These are phyloP conservation scores for Aspergillus pseudoglaucus DNA, from an alignment of 2,329 filamentous ascomycete genomes.

Conservation along the genomic window DNA sequence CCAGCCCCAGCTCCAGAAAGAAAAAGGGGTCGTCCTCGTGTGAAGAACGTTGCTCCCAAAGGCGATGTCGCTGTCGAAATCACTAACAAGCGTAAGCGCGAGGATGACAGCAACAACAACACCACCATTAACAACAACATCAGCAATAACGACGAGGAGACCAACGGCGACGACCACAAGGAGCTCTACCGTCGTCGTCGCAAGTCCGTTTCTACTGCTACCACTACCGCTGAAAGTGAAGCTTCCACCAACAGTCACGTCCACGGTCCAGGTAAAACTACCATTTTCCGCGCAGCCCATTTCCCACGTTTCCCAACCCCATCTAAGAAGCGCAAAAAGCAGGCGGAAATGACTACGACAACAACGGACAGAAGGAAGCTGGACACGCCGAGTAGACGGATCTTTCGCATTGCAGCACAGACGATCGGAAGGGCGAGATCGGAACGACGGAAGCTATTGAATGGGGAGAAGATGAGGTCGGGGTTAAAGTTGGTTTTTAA, in stretches of 20 bases:
- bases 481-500: neutral
- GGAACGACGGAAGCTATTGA: neutral
- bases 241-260: neutral
- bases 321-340: neutral
- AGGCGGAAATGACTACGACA: neutral
- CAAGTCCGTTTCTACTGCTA: neutral
- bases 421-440: neutral
- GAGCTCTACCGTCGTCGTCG: neutral
- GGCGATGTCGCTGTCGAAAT: no score
- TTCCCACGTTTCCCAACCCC: neutral
- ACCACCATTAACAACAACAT: no score
- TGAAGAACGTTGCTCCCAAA: no score
- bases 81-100: no score
- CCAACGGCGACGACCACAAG: no score
- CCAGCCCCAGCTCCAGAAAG: no score
- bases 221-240: neutral
- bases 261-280: neutral
- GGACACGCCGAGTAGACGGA: neutral
- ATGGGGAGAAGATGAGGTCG: neutral
- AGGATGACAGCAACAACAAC: no score
- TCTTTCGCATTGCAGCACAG: neutral
- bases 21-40: no score
- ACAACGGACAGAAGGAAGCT: neutral
- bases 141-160: no score
- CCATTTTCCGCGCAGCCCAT: neutral